Conservation (phyloP, 2,329 filamentous ascomycete species). For the Pyrenophora tritici-repentis region DNA sequence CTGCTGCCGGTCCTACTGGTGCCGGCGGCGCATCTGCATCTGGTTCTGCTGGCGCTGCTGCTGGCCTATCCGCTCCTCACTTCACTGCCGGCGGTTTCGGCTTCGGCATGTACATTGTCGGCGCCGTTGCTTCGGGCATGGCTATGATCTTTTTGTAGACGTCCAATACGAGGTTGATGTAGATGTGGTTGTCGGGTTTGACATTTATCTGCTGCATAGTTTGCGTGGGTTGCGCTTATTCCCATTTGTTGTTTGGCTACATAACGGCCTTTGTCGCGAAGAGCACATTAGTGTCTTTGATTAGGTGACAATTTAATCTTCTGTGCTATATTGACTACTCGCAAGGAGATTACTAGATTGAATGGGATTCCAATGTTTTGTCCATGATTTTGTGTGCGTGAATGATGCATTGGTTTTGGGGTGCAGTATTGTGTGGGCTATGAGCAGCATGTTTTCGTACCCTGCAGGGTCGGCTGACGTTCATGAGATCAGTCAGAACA, state of each 20-base stretch:
- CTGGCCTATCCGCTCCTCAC: slow-evolving; percentile 51
- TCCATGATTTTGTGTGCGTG: no score
- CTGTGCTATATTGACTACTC: not conserved
- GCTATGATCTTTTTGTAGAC: slow-evolving; percentile 61
- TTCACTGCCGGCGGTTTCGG: slow-evolving; percentile 54
- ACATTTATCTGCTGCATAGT: slow-evolving; percentile 1
- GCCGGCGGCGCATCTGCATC: slow-evolving; percentile 15
- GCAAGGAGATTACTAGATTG: no score
- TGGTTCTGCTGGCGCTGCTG: slow-evolving; percentile 44
- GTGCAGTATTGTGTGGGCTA: not conserved
- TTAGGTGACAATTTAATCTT: slow-evolving; percentile 2
- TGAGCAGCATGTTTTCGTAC: not conserved
- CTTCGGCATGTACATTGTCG: slow-evolving; percentile 56
- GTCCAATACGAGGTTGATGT: not conserved
- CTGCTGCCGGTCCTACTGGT: slow-evolving; percentile 22
- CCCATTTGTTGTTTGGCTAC: slow-evolving; percentile 6
- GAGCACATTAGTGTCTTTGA: not conserved
- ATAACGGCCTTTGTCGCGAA: not conserved
- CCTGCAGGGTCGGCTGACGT: slow-evolving; percentile 8
- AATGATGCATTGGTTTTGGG: no score
- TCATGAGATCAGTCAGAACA: slow-evolving; percentile 14
- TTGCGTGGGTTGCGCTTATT: slow-evolving; percentile 18
- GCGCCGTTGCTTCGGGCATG: slow-evolving; percentile 57
- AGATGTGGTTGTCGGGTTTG: not conserved
- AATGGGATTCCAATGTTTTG: no score